phyloP scores from a whole-genome alignment of 2,329 filamentous ascomycete genomes.

The Botryotinia globosa region DNA sequence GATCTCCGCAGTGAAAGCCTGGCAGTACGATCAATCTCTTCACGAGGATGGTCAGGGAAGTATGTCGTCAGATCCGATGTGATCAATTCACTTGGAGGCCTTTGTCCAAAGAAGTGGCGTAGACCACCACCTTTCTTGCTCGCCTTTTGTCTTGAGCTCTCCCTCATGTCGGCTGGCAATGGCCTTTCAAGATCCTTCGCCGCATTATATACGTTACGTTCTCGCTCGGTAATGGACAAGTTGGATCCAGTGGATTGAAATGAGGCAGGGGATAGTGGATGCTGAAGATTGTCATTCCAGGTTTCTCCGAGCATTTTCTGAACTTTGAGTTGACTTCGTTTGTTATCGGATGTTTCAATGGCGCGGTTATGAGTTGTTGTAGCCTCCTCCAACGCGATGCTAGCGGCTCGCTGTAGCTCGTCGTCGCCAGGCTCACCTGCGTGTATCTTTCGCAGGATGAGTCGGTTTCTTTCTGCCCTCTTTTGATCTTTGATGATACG shows the following conservation, averaged over 20 bases:
- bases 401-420: conserved; percentile 82
- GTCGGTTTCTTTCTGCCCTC: conserved; percentile 80
- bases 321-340: conserved; percentile 80
- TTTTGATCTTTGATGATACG: conserved; percentile 84
- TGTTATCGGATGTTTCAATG: conserved; percentile 60
- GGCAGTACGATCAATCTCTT: conserved; percentile 94
- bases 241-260: conserved; percentile 46
- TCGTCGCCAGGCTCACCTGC: conserved; percentile 83
- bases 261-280: conserved; percentile 80
- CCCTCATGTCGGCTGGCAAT: conserved; percentile 42
- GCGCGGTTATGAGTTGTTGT: conserved; percentile 67
- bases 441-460: conserved; percentile 91
- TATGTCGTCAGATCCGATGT: conserved; percentile 94
- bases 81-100: conserved; percentile 95
- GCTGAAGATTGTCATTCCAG: conserved; percentile 75
- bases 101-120: conserved; percentile 83
- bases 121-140: conserved; percentile 57
- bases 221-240: conserved; percentile 54
- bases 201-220: conserved; percentile 62
- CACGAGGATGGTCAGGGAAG: conserved; percentile 91
- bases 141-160: conserved; percentile 34
- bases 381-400: conserved; percentile 84
- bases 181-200: conserved; percentile 58
- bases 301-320: conserved; percentile 86
- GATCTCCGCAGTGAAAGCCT: conserved; percentile 89